Base-by-base conservation (phyloP, 1,284 basidiomycete species). In the Ceratobasidium sp. region DNA sequence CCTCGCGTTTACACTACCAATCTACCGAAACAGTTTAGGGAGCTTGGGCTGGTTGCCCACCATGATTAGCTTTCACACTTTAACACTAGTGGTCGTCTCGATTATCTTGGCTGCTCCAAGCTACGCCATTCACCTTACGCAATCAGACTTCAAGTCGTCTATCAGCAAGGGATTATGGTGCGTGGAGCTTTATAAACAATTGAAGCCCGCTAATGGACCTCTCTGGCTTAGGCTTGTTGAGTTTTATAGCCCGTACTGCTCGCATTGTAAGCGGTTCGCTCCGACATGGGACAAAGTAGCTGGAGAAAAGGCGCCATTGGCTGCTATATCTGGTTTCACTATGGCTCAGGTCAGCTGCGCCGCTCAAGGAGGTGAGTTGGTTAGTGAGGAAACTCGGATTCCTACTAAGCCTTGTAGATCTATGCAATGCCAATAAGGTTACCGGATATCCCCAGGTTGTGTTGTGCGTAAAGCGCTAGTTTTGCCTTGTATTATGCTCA, bases 311-410 rank as follows among this genome's bases (percentile, higher is more conserved):
- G 85, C 88, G 75, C 81, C 82, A 54, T 84, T 87, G 48, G 82
- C 86, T 49, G 81, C 87, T 78, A 86, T 90, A 9, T 78, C 81
- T 0, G 85, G 85, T 9, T 88, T 97, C 13, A 86, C 88, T 73
- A 86, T 96, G 75, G 94, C 92, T 0, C 95, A 95, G 80, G 90
- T 98, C 54, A 90, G 97, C 81, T 98, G 96, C 80, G 86, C 90
- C 0, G 85, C 91, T 2, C 85, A 94, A 80, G 94, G 94, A 79
- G 95, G 94, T 92, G 76, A 76, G 91, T 83, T 41, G 19, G 24
- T 24, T 46, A 43, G 61, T 76, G 19, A 68, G 31, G 9, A 39
- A 41, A 58, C 8, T 22, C 27, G 22, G 16, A 22, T n/a, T 9
- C 14, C 5, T 39, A 49, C 56, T 59, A 68, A 41, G 72, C 51